These are phyloP conservation scores for Onygenales sp. DNA, from an alignment of 2,329 filamentous ascomycete species.

Conservation along the genomic window DNA sequence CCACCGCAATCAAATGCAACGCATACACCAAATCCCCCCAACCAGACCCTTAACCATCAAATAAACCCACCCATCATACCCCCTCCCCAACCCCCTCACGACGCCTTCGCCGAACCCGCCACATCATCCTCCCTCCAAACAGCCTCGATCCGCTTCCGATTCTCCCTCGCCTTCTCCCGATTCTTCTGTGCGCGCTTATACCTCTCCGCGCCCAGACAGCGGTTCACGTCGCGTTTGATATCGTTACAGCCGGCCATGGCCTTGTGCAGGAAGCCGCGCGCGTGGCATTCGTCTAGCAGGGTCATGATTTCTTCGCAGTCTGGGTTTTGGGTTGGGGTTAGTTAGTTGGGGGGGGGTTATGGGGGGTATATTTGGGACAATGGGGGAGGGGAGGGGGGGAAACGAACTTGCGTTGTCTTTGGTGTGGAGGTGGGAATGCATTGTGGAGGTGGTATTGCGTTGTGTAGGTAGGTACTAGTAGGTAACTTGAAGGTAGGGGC, in stretches of 20 bases:
- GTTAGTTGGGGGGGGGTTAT: neutral
- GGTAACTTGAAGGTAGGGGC: neutral
- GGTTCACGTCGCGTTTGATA: conserved; percentile 72
- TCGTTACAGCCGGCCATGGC: conserved; percentile 82
- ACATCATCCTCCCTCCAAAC: conserved; percentile 56
- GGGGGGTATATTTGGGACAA: neutral
- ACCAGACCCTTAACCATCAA: too few species aligned
- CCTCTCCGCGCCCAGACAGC: conserved; percentile 73
- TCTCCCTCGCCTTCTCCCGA: conserved; percentile 57
- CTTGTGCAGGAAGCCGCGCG: conserved; percentile 85
- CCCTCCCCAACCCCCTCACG: neutral
- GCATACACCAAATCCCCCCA: neutral
- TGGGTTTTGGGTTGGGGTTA: conserved; percentile 29
- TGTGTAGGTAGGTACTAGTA: neutral
- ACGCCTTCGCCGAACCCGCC: neutral
- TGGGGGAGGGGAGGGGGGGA: conserved; percentile 6
- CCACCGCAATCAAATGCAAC: neutral
- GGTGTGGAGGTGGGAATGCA: conserved; percentile 97
- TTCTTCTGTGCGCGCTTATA: conserved; percentile 69
- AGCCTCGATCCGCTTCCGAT: conserved; percentile 64
- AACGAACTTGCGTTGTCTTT: conserved; percentile 75
- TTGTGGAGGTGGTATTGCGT: conserved; percentile 34
- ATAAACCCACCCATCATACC: neutral
- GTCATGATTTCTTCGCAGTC: conserved; percentile 92
- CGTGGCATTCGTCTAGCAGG: conserved; percentile 91